phyloP scores from a whole-genome alignment of 108 stramenopile genomes.

The Conticribra weissflogii region DNA sequence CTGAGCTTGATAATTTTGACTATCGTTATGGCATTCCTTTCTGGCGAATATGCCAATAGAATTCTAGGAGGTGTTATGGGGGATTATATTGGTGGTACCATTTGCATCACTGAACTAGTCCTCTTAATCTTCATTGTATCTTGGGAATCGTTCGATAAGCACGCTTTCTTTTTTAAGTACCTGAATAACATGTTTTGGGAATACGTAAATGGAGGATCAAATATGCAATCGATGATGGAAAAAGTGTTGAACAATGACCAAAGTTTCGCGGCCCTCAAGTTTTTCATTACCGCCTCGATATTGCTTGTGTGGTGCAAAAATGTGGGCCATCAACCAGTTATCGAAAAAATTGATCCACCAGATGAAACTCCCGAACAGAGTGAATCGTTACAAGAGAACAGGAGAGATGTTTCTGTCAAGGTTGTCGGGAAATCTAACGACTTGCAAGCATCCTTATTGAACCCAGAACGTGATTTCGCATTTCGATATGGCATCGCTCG shows the following conservation, averaged over 20 bases:
- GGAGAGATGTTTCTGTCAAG: no score
- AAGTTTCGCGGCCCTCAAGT: conserved; percentile 9
- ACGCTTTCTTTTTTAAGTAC: background rate
- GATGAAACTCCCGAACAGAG: conserved; percentile 2
- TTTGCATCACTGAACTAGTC: conserved; percentile 64
- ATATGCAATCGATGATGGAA: background rate
- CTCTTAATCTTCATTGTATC: conserved; percentile 38
- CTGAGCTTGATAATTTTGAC: conserved; percentile 39
- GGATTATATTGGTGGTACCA: conserved; percentile 77
- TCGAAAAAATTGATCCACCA: conserved; percentile 7
- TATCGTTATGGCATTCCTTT: conserved; percentile 34
- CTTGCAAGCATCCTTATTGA: conserved; percentile 21
- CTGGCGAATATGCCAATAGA: conserved; percentile 47
- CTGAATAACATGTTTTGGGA: background rate
- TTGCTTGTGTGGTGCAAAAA: conserved; percentile 18
- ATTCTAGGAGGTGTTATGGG: conserved; percentile 78
- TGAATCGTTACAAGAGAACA: no score
- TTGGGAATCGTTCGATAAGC: background rate
- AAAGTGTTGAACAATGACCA: background rate
- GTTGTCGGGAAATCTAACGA: background rate
- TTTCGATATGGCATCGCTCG: conserved; percentile 56
- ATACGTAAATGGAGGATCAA: background rate
- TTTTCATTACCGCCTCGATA: conserved; percentile 1
- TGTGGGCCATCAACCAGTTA: conserved; percentile 17
- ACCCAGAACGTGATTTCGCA: conserved; percentile 12